Base-by-base conservation (phyloP, 208 protist species). In the Leishmania guyanensis region DNA sequence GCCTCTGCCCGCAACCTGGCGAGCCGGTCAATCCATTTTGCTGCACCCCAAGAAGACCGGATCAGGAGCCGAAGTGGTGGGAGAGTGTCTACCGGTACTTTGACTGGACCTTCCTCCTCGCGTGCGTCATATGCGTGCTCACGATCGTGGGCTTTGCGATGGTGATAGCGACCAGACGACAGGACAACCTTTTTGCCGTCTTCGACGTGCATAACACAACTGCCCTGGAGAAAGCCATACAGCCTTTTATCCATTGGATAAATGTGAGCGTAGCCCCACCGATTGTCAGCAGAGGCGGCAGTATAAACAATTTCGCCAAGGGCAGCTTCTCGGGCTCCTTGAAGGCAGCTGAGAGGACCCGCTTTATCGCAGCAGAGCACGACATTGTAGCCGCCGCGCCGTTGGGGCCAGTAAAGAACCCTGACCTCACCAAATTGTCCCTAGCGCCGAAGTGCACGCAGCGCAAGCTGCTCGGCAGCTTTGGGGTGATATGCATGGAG, bases 61-160 rank as follows among this genome's bases (percentile, higher is more conserved):
- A 75, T 22, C 69, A 89, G 60, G 71, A 69, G 36, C 80, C 73
- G 58, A 60, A 85, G 26, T 91, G 84, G 62, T 79, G 87, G 68
- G 85, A 88, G 62, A 90, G 85, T 53, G 75, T 91, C 29, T 89
- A 87, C 76, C 79, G 76, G 54, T 90, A 76, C 65, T 95, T 90
- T 66, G 94, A 97, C 83, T 94, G 87, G 80, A 95, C 91, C 17
- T 95, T 88, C 84, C 43, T 90, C 39, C 33, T 89, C 17, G 88
- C 92, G 84, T 75, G 90, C 39, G 48, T 96, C 62, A 85, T 92
- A 68, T 87, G 88, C 60, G n/a, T 89, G 36, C 66, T 91, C 58
- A 89, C 85, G 33, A 79, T 92, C 20, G 68, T 90, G 0, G 94
- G 90, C 14, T 92, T 97, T 69, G 88, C 75, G 36, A 22, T 92